Conservation (phyloP, 345 rosid species). For the Ailanthus altissimus region DNA sequence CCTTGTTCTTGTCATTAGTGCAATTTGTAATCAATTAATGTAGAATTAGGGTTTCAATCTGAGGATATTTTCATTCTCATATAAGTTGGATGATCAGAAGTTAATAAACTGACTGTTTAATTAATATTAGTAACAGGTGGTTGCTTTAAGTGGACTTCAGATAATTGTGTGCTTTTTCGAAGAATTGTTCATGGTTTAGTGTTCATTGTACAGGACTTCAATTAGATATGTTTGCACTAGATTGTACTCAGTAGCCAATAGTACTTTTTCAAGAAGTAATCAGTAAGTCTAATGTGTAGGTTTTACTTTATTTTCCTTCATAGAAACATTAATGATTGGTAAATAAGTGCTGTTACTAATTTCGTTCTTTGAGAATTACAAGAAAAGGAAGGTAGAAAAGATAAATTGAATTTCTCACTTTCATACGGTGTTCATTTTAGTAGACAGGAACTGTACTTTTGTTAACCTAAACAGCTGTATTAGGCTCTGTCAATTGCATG, state of each 20-base stretch:
- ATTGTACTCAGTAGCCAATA: background rate
- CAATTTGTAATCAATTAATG: background rate
- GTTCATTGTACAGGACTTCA: background rate
- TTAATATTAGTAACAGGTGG: background rate
- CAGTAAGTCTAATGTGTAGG: background rate
- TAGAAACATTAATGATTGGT: background rate
- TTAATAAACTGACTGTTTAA: background rate
- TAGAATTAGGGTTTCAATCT: background rate
- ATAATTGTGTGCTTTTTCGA: background rate
- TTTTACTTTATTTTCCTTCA: background rate
- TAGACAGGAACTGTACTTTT: background rate
- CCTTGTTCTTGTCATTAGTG: background rate
- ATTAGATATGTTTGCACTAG: background rate
- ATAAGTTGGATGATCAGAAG: background rate
- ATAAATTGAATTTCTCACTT: background rate
- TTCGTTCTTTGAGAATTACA: background rate
- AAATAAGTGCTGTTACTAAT: background rate
- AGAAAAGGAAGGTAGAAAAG: background rate
- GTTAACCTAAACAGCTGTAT: background rate
- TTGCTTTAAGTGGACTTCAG: background rate
- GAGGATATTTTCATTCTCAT: background rate
- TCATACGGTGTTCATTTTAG: background rate
- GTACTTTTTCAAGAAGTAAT: background rate
- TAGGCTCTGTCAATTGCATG: background rate
- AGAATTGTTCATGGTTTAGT: background rate